A percentile compares a stretch with the other conserved stretches of the same genome.
These are phyloP conservation scores for Tetrahymena thermophila DNA, from an alignment of 73 alveolate genomes.

Conservation along the genomic window DNA sequence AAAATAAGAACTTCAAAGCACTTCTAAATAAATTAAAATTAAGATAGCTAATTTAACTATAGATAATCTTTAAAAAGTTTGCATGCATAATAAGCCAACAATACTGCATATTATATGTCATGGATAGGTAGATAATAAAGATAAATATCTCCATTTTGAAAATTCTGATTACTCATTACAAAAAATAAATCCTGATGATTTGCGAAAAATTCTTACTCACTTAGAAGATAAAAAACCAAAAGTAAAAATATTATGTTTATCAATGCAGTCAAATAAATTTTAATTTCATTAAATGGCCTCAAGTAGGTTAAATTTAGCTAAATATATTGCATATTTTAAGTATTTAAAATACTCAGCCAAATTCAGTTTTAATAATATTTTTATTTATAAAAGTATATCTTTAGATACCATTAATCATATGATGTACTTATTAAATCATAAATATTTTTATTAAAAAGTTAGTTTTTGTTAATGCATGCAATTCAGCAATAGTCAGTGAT, in stretches of 20 bases:
- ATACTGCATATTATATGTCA: neutral
- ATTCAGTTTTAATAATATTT: too few species aligned
- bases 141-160: neutral
- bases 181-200: neutral
- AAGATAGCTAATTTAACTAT: neutral
- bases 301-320: too few species aligned
- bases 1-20: neutral
- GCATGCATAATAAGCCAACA: neutral
- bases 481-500: neutral
- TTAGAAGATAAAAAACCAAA: neutral
- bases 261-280: neutral
- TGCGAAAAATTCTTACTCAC: neutral
- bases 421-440: too few species aligned
- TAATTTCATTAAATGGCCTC: neutral
- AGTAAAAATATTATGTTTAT: neutral
- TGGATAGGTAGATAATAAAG: neutral
- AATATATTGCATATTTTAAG: too few species aligned
- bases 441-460: neutral
- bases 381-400: too few species aligned
- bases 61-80: neutral
- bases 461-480: neutral
- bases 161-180: neutral
- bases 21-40: neutral
- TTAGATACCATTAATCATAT: too few species aligned
- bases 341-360: too few species aligned